phyloP scores from a whole-genome alignment of 2,329 filamentous ascomycete genomes.

The Penicillium janthinellum region DNA sequence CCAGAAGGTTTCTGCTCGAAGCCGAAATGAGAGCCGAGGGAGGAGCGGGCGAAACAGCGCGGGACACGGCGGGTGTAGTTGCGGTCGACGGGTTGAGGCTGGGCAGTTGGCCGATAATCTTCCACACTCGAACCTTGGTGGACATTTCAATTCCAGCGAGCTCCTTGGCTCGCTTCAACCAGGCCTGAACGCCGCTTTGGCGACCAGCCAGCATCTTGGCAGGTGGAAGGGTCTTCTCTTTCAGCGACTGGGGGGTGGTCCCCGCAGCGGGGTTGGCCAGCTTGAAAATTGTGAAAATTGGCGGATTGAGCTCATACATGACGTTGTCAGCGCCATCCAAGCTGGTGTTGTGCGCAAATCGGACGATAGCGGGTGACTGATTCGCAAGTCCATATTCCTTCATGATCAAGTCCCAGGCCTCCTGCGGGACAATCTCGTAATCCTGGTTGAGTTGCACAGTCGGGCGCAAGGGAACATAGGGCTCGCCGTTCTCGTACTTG shows the following conservation, averaged over 20 bases:
- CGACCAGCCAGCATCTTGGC: constrained; percentile 71
- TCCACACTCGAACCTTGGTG: constrained; percentile 78
- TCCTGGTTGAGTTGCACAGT: constrained; percentile 66
- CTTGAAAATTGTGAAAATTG: constrained; percentile 81
- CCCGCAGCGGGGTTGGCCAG: constrained; percentile 63
- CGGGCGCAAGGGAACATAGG: constrained; percentile 72
- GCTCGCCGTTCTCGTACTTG: constrained; percentile 49
- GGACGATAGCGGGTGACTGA: constrained; percentile 70
- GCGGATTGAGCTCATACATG: constrained; percentile 80
- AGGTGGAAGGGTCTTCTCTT: constrained; percentile 63
- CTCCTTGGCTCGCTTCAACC: constrained; percentile 73
- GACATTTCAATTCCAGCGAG: constrained; percentile 66
- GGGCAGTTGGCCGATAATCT: constrained; percentile 53
- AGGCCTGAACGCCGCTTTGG: constrained; percentile 69
- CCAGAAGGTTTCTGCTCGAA: constrained; percentile 54
- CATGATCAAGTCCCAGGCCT: constrained; percentile 79
- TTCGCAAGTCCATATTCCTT: constrained; percentile 78
- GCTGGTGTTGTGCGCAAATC: constrained; percentile 74
- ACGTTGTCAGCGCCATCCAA: constrained; percentile 66
- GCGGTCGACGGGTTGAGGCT: constrained; percentile 48
- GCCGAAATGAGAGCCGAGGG: constrained; percentile 45
- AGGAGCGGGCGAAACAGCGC: constrained; percentile 48
- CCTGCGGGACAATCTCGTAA: constrained; percentile 74
- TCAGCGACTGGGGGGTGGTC: constrained; percentile 62
- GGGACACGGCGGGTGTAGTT: constrained; percentile 47